Evolutionary conservation across 768 basidiomycete genomes (phyloP), one percentile per base, ranked within the genome.

Genomic region (Lactarius vividus): DNA sequence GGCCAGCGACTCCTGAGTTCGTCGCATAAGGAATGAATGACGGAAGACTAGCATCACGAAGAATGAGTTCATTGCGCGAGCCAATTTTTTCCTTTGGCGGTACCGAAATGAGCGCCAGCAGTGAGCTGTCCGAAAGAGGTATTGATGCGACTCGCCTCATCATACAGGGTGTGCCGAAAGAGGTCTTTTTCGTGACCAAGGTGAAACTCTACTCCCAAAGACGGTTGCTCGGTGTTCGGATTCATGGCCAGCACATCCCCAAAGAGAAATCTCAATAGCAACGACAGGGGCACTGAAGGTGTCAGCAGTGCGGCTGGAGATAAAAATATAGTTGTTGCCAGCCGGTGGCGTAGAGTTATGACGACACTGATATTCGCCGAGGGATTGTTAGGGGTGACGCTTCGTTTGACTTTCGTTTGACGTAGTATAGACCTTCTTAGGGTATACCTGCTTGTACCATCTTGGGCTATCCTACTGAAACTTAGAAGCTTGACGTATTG

Each of bases 81-180:
- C 57, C 44, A 3, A 46, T 26, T 56, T 59, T 59, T 59, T 35
- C 29, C 7, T 4, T 26, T 9, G n/a, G 15, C 20, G 49, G 53
- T 18, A 20, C 59, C 44, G 42, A 29, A 52, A 40, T 3, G 49
- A 52, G 31, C 39, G 40, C 53, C 42, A 33, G 53, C 26, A 49
- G 46, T 20, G 26, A 35, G 15, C 6, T 29, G 8, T 40, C 64
- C 59, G 5, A 40, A 61, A 65, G 28, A 11, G 54, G 64, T n/a
- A 60, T 52, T 26, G 49, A 52, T 52, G 49, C 26, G 49, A 52
- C 49, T 46, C 44, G n/a, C 44, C 10, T 26, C 49, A 1, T 23
- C 49, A 13, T n/a, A n/a, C n/a, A 52, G 23, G 49, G 49, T 26
- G 26, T 52, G 23, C 23, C 23, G 26, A 28, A 52, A 23, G 4